These are phyloP conservation scores for Garcia nutans DNA, from an alignment of 345 rosid genomes.

Conservation along the genomic window DNA sequence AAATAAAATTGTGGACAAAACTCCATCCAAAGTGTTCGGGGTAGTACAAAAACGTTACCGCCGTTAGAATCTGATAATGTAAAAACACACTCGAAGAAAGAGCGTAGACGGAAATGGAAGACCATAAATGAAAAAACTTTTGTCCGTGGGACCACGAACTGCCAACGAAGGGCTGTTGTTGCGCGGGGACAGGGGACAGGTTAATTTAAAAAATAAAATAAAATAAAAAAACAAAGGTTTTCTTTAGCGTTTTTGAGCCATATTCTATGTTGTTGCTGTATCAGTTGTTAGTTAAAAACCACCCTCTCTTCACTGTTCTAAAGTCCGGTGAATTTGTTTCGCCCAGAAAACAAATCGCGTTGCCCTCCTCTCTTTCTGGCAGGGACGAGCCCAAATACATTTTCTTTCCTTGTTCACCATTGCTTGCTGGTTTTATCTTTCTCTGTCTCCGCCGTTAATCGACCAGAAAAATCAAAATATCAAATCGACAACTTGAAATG, in stretches of 20 bases:
- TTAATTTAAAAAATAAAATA: no score
- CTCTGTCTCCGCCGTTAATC: not conserved
- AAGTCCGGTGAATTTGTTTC: not conserved
- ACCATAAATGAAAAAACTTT: not conserved
- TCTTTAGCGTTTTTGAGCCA: not conserved
- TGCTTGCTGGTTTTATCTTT: not conserved
- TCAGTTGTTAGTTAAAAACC: not conserved
- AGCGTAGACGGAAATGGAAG: not conserved
- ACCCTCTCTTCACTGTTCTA: not conserved
- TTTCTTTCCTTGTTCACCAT: not conserved
- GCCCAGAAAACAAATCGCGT: not conserved
- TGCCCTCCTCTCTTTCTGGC: not conserved
- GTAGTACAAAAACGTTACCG: no score
- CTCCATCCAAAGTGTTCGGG: no score
- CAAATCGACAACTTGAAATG: not conserved
- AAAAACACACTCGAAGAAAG: not conserved
- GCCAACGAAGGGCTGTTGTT: not conserved
- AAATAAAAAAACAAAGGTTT: not conserved
- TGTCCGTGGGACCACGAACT: not conserved
- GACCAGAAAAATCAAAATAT: not conserved
- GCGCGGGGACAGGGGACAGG: not conserved
- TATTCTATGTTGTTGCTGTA: not conserved
- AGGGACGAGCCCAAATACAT: not conserved
- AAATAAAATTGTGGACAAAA: no score
- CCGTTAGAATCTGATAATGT: no score